phyloP scores from a whole-genome alignment of 768 basidiomycete species.

The Neoboletus brunneissimus region DNA sequence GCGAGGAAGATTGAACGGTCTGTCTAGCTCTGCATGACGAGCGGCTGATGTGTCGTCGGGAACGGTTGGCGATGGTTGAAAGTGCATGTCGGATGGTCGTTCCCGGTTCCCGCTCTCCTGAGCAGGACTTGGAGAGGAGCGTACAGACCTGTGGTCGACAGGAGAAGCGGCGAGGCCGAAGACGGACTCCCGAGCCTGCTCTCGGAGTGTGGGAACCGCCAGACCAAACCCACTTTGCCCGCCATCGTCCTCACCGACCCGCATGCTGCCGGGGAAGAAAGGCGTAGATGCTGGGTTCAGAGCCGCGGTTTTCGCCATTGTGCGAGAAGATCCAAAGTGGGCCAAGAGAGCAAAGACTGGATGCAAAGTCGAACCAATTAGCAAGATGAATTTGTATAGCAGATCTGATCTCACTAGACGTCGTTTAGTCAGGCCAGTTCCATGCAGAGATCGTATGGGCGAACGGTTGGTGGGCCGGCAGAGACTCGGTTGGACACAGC shows the following conservation, averaged over 20 bases:
- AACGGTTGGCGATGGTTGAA: constrained; percentile 37
- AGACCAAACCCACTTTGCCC: constrained; percentile 41
- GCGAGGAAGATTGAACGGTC: constrained; percentile 41
- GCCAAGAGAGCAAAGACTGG: constrained; percentile 27
- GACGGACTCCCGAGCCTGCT: constrained; percentile 44
- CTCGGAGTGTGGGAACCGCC: constrained; percentile 45
- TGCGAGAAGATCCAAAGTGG: constrained; percentile 20
- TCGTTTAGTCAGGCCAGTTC: constrained; percentile 22
- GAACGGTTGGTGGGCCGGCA: background rate
- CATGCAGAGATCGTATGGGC: constrained; percentile 22
- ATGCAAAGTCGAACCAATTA: background rate
- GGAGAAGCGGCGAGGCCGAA: constrained; percentile 60
- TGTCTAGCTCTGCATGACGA: constrained; percentile 45
- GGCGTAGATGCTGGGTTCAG: constrained; percentile 82
- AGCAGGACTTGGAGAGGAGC: constrained; percentile 68
- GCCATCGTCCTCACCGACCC: constrained; percentile 55
- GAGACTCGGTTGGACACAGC: constrained; percentile 5
- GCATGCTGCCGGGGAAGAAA: constrained; percentile 71
- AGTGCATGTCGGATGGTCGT: constrained; percentile 24
- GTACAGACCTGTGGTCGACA: constrained; percentile 63
- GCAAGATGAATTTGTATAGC: background rate
- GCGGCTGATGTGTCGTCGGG: constrained; percentile 48
- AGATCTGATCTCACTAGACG: constrained; percentile 24
- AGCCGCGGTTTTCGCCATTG: constrained; percentile 73
- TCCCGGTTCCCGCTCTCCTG: constrained; percentile 31